Percentiles rank a stretch among this genome's conserved stretches.
These are phyloP conservation scores for Hyphopichia homilentoma DNA, from an alignment of 805 yeast genomes.

Conservation along the genomic window DNA sequence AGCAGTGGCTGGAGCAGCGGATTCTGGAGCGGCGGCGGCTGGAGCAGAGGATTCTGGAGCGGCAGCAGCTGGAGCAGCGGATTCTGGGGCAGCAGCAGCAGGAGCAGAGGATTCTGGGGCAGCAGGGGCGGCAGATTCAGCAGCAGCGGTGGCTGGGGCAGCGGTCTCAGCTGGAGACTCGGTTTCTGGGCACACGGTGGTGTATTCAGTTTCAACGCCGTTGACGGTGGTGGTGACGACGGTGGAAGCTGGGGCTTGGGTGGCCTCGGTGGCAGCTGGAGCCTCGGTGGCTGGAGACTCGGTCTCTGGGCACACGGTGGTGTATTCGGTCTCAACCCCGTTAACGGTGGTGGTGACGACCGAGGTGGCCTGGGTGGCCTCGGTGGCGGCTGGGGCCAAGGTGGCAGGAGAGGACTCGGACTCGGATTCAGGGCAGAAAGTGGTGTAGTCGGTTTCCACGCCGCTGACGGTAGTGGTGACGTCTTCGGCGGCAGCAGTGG, in stretches of 20 bases:
- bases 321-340: conserved; percentile 31
- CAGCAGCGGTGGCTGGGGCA: conserved; percentile 12
- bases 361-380: conserved; percentile 6
- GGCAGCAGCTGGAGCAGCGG: conserved; percentile 8
- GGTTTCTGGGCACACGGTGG: conserved; percentile 34
- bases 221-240: conserved; percentile 30
- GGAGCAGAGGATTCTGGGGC: conserved; percentile 8
- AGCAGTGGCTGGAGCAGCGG: conserved; percentile 9
- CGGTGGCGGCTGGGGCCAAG: conserved; percentile 3
- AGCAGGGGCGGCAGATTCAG: conserved; percentile 6
- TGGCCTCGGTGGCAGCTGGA: conserved; percentile 8
- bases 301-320: conserved; percentile 34
- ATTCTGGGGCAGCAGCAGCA: conserved; percentile 9
- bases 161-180: conserved; percentile 10
- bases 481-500: conserved; percentile 11
- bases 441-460: conserved; percentile 30
- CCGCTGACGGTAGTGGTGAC: conserved; percentile 25
- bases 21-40: conserved; percentile 8
- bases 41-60: conserved; percentile 9
- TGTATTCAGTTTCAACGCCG: conserved; percentile 31
- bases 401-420: conserved; percentile 3
- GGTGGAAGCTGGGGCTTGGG: conserved; percentile 4
- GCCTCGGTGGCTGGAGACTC: conserved; percentile 11
- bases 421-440: conserved; percentile 29
- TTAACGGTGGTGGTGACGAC: conserved; percentile 30